Conservation (phyloP, 495 filamentous ascomycete species). For the Aspergillus carlsbadensis region DNA sequence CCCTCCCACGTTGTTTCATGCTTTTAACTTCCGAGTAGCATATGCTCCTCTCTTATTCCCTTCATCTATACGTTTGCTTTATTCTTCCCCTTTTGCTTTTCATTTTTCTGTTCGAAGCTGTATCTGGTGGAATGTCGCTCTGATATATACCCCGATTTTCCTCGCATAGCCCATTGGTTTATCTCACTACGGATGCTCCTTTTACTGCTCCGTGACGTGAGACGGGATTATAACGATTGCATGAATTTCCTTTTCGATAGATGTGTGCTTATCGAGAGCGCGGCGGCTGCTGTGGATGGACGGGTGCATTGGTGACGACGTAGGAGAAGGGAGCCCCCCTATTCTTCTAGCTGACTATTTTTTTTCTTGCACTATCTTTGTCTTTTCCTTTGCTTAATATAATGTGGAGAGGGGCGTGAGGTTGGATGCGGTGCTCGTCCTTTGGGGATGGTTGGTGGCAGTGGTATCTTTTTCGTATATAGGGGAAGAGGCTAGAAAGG, state of each 20-base stretch:
- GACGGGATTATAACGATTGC: constrained; percentile 38
- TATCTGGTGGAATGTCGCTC: constrained; percentile 32
- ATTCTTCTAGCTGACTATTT: background rate
- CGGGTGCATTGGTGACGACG: background rate
- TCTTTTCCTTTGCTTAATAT: background rate
- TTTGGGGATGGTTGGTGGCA: background rate
- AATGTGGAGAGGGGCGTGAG: background rate
- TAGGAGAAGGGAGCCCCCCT: background rate
- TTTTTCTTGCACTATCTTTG: background rate
- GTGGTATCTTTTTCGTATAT: background rate
- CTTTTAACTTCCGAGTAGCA: no score
- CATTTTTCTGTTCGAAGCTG: constrained; percentile 22
- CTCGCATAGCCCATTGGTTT: constrained; percentile 32
- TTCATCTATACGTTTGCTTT: background rate
- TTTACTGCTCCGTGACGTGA: constrained; percentile 26
- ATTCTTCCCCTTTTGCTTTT: background rate
- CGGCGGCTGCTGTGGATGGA: background rate
- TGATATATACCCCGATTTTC: constrained; percentile 40
- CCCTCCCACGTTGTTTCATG: no score
- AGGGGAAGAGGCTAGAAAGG: background rate
- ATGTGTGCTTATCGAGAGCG: constrained; percentile 14
- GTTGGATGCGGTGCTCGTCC: background rate
- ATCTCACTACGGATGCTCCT: constrained; percentile 16
- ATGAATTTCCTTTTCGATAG: constrained; percentile 39
- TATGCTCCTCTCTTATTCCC: background rate